phyloP scores from a whole-genome alignment of 208 protist genomes.

The Leishmania martiniquensis region DNA sequence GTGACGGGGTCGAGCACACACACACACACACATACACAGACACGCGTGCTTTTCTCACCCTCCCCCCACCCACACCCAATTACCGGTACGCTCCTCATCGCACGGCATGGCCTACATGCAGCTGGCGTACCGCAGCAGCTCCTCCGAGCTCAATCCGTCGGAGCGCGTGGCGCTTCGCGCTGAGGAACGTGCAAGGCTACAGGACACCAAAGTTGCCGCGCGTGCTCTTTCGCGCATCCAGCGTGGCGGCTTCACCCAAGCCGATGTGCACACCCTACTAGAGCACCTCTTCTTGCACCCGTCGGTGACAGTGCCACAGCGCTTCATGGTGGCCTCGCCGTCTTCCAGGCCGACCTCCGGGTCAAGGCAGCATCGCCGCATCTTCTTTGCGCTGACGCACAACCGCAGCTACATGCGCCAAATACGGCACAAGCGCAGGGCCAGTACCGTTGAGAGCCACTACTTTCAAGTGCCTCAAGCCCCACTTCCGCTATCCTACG shows the following conservation, averaged over 20 bases:
- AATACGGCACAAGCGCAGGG: constrained; percentile 13
- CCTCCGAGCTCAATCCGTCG: constrained; percentile 1
- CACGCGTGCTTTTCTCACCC: neutral
- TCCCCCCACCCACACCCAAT: too few relatives aligned
- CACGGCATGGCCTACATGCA: constrained; percentile 1
- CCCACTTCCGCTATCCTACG: constrained; percentile 44
- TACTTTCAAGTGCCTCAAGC: constrained; percentile 19
- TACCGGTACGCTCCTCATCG: neutral
- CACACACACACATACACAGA: neutral
- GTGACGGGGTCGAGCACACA: neutral
- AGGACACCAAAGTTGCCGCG: constrained; percentile 4
- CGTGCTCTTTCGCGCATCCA: constrained; percentile 1
- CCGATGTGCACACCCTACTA: constrained; percentile 6
- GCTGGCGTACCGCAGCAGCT: constrained; percentile 10
- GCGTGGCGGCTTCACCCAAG: neutral
- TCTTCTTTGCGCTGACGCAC: constrained; percentile 17
- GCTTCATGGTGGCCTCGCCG: neutral
- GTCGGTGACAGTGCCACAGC: constrained; percentile 9
- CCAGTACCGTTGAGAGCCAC: constrained; percentile 5
- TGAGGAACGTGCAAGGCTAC: neutral
- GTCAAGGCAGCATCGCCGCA: constrained; percentile 6
- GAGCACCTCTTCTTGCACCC: constrained; percentile 4
- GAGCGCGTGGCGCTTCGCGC: neutral
- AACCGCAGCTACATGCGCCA: constrained; percentile 15
- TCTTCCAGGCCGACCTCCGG: neutral